Conservation (phyloP, 2,329 filamentous ascomycete species). For the Aspergillus fumigatus region DNA sequence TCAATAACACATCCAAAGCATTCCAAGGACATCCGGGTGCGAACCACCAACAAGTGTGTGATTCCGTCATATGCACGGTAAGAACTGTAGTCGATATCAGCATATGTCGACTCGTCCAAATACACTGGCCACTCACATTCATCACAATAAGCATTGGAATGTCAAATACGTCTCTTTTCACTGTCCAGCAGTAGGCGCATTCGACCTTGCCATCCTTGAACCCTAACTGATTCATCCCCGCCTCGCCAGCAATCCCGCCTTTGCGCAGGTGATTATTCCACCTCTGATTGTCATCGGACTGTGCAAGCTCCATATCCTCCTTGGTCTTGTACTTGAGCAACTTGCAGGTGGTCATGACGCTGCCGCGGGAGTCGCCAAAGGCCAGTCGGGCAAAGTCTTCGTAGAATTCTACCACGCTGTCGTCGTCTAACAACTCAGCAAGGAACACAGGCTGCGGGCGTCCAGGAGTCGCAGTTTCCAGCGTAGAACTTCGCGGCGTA, state of each 20-base stretch:
- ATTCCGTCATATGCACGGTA: slow-evolving; percentile 42
- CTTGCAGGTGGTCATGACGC: slow-evolving; percentile 76
- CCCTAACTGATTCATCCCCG: slow-evolving; percentile 74
- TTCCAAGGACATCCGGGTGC: neutral
- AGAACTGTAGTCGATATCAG: slow-evolving; percentile 31
- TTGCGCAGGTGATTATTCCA: slow-evolving; percentile 40
- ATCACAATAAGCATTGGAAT: slow-evolving; percentile 98
- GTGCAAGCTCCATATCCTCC: slow-evolving; percentile 46
- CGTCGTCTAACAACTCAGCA: slow-evolving; percentile 87
- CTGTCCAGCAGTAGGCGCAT: slow-evolving; percentile 94
- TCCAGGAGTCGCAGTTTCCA: slow-evolving; percentile 39
- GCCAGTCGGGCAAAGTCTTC: slow-evolving; percentile 91
- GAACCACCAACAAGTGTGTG: slow-evolving; percentile 1
- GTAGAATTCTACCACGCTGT: slow-evolving; percentile 90
- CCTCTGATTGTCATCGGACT: slow-evolving; percentile 46
- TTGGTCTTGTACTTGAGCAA: slow-evolving; percentile 85
- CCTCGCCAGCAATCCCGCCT: slow-evolving; percentile 44
- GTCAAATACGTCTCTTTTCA: slow-evolving; percentile 94
- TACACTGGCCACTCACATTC: slow-evolving; percentile 70
- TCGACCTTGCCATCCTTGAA: slow-evolving; percentile 85
- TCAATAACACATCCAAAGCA: slow-evolving; percentile 3
- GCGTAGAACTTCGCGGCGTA: slow-evolving; percentile 43
- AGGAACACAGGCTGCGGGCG: slow-evolving; percentile 77
- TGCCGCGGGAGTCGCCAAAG: slow-evolving; percentile 84
- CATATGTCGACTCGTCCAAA: neutral